phyloP scores from a whole-genome alignment of 2,329 filamentous ascomycete genomes.

The Cladosporium sp. region DNA sequence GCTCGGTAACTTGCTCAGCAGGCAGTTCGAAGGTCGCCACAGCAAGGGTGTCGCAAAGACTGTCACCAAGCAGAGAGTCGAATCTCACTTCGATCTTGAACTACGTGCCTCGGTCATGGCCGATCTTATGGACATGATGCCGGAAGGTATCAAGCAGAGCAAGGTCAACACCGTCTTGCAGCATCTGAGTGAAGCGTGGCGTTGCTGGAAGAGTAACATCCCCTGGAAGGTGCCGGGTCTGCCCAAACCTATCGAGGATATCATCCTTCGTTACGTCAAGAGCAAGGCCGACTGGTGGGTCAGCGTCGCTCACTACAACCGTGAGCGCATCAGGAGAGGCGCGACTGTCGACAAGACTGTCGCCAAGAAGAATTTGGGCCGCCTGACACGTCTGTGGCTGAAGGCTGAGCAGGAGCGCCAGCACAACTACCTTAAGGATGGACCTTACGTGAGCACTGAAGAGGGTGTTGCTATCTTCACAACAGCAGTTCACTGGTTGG shows the following conservation, averaged over 20 bases:
- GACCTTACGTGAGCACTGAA: constrained; percentile 96
- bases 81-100: constrained; percentile 97
- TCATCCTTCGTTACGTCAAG: constrained; percentile 97
- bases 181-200: constrained; percentile 96
- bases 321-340: constrained; percentile 91
- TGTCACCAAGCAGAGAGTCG: constrained; percentile 97
- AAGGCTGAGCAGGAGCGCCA: constrained; percentile 98
- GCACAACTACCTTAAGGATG: constrained; percentile 99
- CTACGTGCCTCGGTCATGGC: constrained; percentile 98
- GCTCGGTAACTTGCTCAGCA: constrained; percentile 93
- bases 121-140: constrained; percentile 99
- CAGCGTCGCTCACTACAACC: constrained; percentile 97
- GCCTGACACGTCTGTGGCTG: constrained; percentile 90
- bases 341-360: constrained; percentile 99
- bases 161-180: constrained; percentile 98
- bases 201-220: constrained; percentile 99
- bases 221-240: constrained; percentile 98
- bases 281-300: constrained; percentile 99
- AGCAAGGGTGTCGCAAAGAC: constrained; percentile 99
- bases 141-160: constrained; percentile 98
- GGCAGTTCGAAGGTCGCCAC: constrained; percentile 97
- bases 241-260: constrained; percentile 96
- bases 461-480: constrained; percentile 99
- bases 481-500: constrained; percentile 97
- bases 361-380: constrained; percentile 97